A percentile compares a stretch with the other conserved stretches of the same genome.
phyloP scores from a whole-genome alignment of 2,329 filamentous ascomycete genomes.

The Bipolaris gigantea region DNA sequence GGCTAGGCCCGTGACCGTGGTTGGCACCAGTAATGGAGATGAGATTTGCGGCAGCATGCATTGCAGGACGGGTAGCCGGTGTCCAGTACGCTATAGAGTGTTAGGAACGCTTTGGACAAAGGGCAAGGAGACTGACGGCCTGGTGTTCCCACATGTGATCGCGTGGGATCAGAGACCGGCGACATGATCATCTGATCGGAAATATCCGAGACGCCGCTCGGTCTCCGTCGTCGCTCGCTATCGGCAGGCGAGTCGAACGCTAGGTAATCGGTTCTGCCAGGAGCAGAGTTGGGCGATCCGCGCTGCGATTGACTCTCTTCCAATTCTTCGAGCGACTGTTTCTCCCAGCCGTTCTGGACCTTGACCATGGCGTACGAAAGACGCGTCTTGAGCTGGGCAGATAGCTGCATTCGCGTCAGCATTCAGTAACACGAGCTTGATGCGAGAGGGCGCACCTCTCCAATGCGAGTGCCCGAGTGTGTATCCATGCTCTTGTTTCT shows the following conservation, averaged over 20 bases:
- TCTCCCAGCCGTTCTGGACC: conserved; percentile 83
- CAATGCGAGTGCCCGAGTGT: conserved; percentile 66
- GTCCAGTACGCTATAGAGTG: conserved; percentile 33
- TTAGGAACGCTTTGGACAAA: neutral
- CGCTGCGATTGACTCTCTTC: conserved; percentile 72
- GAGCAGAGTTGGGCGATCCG: conserved; percentile 64
- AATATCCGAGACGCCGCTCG: conserved; percentile 41
- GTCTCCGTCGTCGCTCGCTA: conserved; percentile 34
- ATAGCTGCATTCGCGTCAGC: conserved; percentile 59
- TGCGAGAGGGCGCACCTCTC: conserved; percentile 64
- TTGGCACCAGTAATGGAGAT: conserved; percentile 34
- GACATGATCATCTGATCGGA: conserved; percentile 43
- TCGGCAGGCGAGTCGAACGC: conserved; percentile 37
- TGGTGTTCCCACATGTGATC: conserved; percentile 28
- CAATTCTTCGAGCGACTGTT: conserved; percentile 74
- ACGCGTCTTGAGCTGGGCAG: conserved; percentile 77
- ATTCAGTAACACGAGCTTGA: conserved; percentile 11
- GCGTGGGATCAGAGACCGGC: conserved; percentile 33
- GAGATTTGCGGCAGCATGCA: conserved; percentile 32
- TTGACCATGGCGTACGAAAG: conserved; percentile 94
- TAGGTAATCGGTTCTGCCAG: conserved; percentile 46
- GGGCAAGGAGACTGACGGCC: conserved; percentile 21
- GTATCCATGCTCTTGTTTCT: conserved; percentile 72
- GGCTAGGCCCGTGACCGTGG: conserved; percentile 19
- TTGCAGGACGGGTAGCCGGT: conserved; percentile 27